Percentiles rank a stretch among this genome's conserved stretches.
Evolutionary conservation across 129 eudicot genomes (phyloP).

Genomic region (Arctium lappa): DNA sequence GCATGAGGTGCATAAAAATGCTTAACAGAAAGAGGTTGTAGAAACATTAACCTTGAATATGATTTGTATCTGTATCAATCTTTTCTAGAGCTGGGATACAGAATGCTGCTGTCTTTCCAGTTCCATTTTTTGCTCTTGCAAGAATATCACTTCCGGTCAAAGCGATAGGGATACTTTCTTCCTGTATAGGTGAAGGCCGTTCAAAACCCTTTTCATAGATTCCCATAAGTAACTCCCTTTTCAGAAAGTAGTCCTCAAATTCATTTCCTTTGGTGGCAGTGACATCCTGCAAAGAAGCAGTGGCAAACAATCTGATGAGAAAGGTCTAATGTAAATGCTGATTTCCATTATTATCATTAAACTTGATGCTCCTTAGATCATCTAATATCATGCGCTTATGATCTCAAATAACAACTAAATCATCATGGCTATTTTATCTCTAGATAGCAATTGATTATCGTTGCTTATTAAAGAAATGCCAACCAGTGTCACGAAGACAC

Average conservation of each 20-base stretch:
- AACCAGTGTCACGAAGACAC: neutral
- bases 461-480: neutral
- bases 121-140: slow-evolving; percentile 62
- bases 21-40: neutral
- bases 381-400: neutral
- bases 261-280: slow-evolving; percentile 81
- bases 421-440: neutral
- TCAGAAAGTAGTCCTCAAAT: slow-evolving; percentile 69
- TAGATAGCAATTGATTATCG: neutral
- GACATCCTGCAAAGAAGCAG: slow-evolving; percentile 47
- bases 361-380: neutral
- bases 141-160: slow-evolving; percentile 85
- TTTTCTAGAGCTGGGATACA: slow-evolving; percentile 74
- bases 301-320: neutral
- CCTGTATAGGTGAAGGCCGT: slow-evolving; percentile 88
- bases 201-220: slow-evolving; percentile 61
- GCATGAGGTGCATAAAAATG: neutral
- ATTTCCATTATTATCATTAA: neutral
- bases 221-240: slow-evolving; percentile 74
- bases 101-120: slow-evolving; percentile 90
- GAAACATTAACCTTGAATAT: slow-evolving; percentile 47
- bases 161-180: slow-evolving; percentile 91
- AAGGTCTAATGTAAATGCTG: neutral
- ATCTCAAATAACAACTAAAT: neutral
- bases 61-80: slow-evolving; percentile 49